phyloP scores from a whole-genome alignment of 306 rosid genomes.

The Cucurbita moschata region DNA sequence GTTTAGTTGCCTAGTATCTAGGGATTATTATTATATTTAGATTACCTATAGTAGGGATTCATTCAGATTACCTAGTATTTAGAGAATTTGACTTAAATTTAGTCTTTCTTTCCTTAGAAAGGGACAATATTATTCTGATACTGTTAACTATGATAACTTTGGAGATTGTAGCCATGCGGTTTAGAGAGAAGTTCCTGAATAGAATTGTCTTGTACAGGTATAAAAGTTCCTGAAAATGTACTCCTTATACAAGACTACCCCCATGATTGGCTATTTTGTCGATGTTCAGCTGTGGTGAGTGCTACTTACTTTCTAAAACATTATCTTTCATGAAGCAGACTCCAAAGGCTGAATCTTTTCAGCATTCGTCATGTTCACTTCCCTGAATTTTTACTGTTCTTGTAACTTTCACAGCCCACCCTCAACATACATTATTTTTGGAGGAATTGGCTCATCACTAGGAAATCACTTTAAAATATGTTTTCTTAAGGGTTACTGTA shows the following conservation, averaged over 20 bases:
- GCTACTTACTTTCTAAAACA: neutral
- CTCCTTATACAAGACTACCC: constrained; percentile 86
- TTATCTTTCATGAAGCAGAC: neutral
- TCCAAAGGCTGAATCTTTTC: neutral
- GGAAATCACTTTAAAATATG: neutral
- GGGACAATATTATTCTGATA: neutral
- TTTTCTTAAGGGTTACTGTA: neutral
- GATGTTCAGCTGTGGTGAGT: constrained; percentile 92
- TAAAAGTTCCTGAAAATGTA: constrained; percentile 46
- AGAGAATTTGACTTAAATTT: too few species aligned
- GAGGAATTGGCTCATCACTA: neutral
- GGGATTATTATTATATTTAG: too few species aligned
- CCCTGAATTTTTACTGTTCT: neutral
- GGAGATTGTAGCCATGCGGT: neutral
- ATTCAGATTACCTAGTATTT: too few species aligned
- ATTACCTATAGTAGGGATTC: too few species aligned
- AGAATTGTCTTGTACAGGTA: constrained; percentile 35
- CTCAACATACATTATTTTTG: neutral
- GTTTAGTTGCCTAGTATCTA: too few species aligned
- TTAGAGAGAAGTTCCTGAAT: neutral
- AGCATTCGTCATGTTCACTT: neutral
- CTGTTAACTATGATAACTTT: neutral
- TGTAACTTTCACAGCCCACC: neutral
- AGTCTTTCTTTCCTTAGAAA: too few species aligned
- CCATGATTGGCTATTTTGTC: constrained; percentile 96